These are phyloP conservation scores for Tuber magnatum DNA, from an alignment of 495 filamentous ascomycete genomes.

Conservation along the genomic window DNA sequence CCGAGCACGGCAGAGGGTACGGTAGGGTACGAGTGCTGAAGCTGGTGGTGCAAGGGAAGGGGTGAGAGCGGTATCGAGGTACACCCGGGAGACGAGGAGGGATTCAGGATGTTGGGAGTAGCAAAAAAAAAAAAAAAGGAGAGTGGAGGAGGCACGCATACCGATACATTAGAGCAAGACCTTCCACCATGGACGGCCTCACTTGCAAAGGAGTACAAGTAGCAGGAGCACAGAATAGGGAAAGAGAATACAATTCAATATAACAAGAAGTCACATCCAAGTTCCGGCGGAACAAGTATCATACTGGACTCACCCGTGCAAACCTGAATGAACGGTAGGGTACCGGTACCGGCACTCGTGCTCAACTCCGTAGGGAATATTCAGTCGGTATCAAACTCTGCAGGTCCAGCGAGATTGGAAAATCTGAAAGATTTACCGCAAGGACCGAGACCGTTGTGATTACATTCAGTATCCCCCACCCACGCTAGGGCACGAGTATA, in stretches of 20 bases:
- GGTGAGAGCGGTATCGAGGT: background rate
- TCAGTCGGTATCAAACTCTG: background rate
- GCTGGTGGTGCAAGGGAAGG: background rate
- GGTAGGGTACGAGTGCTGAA: background rate
- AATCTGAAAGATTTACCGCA: slow-evolving; percentile 36
- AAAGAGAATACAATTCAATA: slow-evolving; percentile 12
- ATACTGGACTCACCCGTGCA: background rate
- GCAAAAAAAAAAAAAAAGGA: background rate
- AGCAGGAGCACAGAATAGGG: background rate
- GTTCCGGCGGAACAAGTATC: background rate
- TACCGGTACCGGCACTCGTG: too few species aligned
- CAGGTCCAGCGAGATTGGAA: slow-evolving; percentile 33
- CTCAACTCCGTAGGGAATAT: background rate
- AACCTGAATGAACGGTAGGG: background rate
- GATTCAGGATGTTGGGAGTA: background rate
- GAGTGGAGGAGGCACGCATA: background rate
- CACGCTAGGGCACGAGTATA: background rate
- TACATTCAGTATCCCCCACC: background rate
- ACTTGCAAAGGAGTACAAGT: background rate
- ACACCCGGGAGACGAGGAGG: background rate
- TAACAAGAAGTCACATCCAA: slow-evolving; percentile 8
- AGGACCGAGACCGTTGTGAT: slow-evolving; percentile 14
- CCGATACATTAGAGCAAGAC: background rate
- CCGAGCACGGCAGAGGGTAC: background rate
- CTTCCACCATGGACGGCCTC: background rate